Evolutionary conservation across 805 yeast species (phyloP).

Genomic region (Candida tammaniensis): DNA sequence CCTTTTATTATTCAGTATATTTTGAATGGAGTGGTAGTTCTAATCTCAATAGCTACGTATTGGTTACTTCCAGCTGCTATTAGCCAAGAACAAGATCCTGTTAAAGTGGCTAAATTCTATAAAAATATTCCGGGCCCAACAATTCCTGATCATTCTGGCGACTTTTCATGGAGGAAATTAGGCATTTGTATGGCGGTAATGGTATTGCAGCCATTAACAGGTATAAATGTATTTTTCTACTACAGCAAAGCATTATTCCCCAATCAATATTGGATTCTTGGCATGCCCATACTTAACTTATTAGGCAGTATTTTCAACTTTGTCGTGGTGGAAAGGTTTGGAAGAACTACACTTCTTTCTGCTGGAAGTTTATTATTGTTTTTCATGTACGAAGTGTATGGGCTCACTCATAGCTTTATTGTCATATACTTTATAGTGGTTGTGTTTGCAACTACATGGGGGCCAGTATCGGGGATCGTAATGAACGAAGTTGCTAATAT

Average conservation of each 20-base stretch:
- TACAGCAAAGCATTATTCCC: slow-evolving; percentile 18
- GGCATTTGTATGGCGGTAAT: slow-evolving; percentile 21
- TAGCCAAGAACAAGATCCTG: slow-evolving; percentile 6
- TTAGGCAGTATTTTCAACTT: slow-evolving; percentile 9
- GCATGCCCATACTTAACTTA: slow-evolving; percentile 9
- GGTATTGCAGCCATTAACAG: slow-evolving; percentile 34
- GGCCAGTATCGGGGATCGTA: slow-evolving; percentile 27
- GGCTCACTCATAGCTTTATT: not conserved
- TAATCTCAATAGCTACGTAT: slow-evolving; percentile 4
- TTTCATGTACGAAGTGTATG: slow-evolving; percentile 2
- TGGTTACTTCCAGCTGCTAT: slow-evolving; percentile 9
- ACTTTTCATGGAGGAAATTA: slow-evolving; percentile 10
- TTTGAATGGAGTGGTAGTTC: slow-evolving; percentile 5
- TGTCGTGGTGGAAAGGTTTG: slow-evolving; percentile 4
- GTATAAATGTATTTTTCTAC: slow-evolving; percentile 32
- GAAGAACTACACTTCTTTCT: slow-evolving; percentile 6
- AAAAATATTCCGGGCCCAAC: not conserved
- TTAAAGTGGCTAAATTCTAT: slow-evolving; percentile 4
- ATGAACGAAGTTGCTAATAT: slow-evolving; percentile 23
- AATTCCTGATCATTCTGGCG: not conserved
- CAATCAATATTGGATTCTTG: slow-evolving; percentile 3
- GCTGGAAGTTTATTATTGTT: slow-evolving; percentile 7
- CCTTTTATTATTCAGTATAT: slow-evolving; percentile 7
- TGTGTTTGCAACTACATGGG: slow-evolving; percentile 24
- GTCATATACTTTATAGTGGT: slow-evolving; percentile 6